Base-by-base conservation (phyloP, 148 eudicot genomes). In the Vaccinium vitisidaea region DNA sequence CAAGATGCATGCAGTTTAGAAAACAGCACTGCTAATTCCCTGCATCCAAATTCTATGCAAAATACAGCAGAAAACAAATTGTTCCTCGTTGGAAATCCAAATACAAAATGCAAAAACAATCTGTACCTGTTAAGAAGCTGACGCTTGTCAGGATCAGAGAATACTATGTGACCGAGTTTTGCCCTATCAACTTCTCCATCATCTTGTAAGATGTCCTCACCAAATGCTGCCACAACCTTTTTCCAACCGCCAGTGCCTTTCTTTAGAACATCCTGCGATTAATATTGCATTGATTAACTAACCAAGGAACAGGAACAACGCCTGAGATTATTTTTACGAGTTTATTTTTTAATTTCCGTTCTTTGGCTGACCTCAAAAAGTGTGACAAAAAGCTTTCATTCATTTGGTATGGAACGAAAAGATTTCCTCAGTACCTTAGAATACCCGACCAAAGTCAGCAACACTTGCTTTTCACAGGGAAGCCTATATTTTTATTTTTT, bases 171-270 rank as follows among this genome's bases (percentile, higher is more conserved):
- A 56, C 96, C 99, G 27, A 95, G 89, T 88, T 93, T 93, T 53
- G 94, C 89, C 52, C 98, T 90, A 89, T 97, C 98, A 53, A 97
- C 98, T 87, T 97, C 98, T 83, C 99, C 99, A 88, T 88, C 86
- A 63, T 87, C 90, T 78, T 27, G 94, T 82, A 95, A 85, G 86
- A 97, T 93, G 21, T 91, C 98, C 48, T 92, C 90, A 46, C 98
- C 98, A 88, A 95, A 97, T 77, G 96, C 92, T 81, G 92, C 91
- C 86, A 95, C 98, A 43, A 92, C 98, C 86, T 93, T 95, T 78
- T 87, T 97, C 96, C 96, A 97, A 27, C 99, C 99, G 79, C 94
- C 93, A 18, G 93, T 94, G 76, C 98, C 98, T 91, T 95, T 95
- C 89, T 95, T 97, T 85, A 97, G 89, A 63, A 92, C 98, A 94